phyloP scores from a whole-genome alignment of 306 rosid species.

The Castanea mollissima region DNA sequence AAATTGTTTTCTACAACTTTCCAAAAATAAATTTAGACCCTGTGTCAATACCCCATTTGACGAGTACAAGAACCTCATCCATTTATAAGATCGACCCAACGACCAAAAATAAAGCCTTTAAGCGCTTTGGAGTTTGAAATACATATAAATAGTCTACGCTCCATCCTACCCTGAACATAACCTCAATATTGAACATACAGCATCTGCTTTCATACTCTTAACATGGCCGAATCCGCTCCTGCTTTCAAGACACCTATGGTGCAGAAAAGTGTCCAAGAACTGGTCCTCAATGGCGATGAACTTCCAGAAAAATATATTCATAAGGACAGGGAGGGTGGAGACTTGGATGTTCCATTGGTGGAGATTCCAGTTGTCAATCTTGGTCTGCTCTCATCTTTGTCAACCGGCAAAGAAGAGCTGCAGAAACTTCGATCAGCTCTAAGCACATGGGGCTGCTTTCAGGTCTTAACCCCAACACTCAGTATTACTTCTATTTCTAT shows the following conservation, averaged over 20 bases:
- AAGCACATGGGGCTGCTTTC: conserved; percentile 46
- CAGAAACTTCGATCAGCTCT: conserved; percentile 33
- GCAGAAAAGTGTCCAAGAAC: conserved; percentile 38
- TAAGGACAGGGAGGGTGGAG: conserved; percentile 26
- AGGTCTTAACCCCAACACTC: conserved; percentile 16
- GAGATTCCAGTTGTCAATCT: conserved; percentile 40
- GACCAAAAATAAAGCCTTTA: too few relatives aligned
- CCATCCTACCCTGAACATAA: too few relatives aligned
- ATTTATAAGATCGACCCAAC: too few relatives aligned
- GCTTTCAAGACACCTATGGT: background rate
- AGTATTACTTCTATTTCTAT: too few relatives aligned
- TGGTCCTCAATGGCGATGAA: conserved; percentile 12
- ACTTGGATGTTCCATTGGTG: conserved; percentile 12
- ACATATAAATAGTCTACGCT: too few relatives aligned
- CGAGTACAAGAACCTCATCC: too few relatives aligned
- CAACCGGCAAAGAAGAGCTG: conserved; percentile 16
- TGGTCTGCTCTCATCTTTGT: conserved; percentile 20
- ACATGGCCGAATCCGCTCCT: conserved; percentile 25
- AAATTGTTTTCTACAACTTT: too few relatives aligned
- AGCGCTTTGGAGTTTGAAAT: too few relatives aligned
- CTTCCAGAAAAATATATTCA: conserved; percentile 32
- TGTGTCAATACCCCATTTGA: too few relatives aligned
- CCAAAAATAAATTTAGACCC: too few relatives aligned
- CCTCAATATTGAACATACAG: too few relatives aligned
- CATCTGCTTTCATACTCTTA: background rate